Evolutionary conservation across 2,329 filamentous ascomycete genomes (phyloP).

Genomic region (Cercospora citrullina): DNA sequence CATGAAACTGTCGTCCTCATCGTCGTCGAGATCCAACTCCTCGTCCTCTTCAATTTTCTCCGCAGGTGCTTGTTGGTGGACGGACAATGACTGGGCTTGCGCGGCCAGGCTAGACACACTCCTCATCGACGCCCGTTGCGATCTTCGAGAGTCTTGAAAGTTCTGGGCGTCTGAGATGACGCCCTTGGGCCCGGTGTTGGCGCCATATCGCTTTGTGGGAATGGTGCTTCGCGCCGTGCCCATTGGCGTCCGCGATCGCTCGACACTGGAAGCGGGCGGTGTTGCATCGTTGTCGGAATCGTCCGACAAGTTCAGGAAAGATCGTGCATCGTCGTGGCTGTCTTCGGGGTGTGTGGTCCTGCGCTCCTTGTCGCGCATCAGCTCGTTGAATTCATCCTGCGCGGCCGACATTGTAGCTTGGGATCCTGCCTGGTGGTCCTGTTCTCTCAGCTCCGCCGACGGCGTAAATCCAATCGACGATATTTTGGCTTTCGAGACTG

Average conservation of each 20-base stretch:
- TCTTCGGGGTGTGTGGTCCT: conserved; percentile 52
- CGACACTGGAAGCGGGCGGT: conserved; percentile 61
- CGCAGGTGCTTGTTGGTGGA: conserved; percentile 18
- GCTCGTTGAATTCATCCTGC: conserved; percentile 54
- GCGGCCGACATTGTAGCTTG: conserved; percentile 47
- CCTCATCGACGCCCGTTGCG: conserved; percentile 34
- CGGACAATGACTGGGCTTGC: conserved; percentile 21
- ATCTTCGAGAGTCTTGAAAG: conserved; percentile 53
- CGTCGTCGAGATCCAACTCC: conserved; percentile 59
- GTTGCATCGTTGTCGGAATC: conserved; percentile 38
- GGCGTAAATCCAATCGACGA: conserved; percentile 1
- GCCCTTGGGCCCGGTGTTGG: conserved; percentile 79
- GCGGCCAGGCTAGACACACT: conserved; percentile 25
- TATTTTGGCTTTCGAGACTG: conserved; percentile 15
- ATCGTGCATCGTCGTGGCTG: conserved; percentile 46
- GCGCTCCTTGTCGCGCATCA: conserved; percentile 50
- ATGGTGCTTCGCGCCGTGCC: conserved; percentile 46
- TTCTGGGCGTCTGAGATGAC: conserved; percentile 81
- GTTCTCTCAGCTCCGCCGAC: conserved; percentile 1
- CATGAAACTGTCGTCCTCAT: conserved; percentile 79
- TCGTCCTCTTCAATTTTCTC: conserved; percentile 40
- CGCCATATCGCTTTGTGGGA: conserved; percentile 64
- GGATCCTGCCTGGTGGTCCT: neutral
- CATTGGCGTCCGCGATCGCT: conserved; percentile 42
- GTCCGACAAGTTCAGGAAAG: conserved; percentile 47